Evolutionary conservation across 345 rosid genomes (phyloP), one percentile per base, ranked within the genome.

Genomic region (Gynandropsis gynandra): DNA sequence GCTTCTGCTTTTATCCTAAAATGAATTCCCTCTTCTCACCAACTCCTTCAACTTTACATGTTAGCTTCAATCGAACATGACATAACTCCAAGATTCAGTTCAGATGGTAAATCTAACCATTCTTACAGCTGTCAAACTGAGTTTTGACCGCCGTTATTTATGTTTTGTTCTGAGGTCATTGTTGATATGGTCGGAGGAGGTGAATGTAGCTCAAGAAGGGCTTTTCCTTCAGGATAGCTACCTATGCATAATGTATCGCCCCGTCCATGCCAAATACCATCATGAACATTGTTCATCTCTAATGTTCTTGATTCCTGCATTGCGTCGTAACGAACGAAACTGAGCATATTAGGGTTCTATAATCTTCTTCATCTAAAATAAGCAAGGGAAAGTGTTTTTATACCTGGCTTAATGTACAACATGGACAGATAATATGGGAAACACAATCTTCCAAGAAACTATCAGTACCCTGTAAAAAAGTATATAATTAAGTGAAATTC

Each of bases 231-330:
- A 11, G 65, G 44, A 53, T 72, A 63, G 59, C 77, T 58, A 8
- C 89, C 87, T 48, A 90, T 37, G 65, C 92, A 82, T 63, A 83
- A 67, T 4, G 95, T 83, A 69, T 87, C 98, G 11, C 95, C 95
- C 18, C 96, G 80, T 9, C 98, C 96, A 56, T 86, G 98, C 98
- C 98, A 90, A 9, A 67, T 80, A 35, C 96, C 89, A 8, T 80
- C 92, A 51, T 83, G 96, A 36, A 90, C 94, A 59, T 90, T 90
- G 76, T 90, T 90, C 80, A 90, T 90, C 78, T 87, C 98, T 65
- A 90, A 46, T 3, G 98, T 90, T 72, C 89, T 76, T 7, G 96
- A 76, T 57, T 86, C 95, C 98, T 90, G 74, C 65, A 60, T 54
- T 59, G 46, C 21, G 43, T 48, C 47, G 14, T 2, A 24, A 5